Percentiles rank a stretch among this genome's conserved stretches.
Conservation (phyloP, 2,329 filamentous ascomycete genomes). For the Tolypocladium sp. region DNA sequence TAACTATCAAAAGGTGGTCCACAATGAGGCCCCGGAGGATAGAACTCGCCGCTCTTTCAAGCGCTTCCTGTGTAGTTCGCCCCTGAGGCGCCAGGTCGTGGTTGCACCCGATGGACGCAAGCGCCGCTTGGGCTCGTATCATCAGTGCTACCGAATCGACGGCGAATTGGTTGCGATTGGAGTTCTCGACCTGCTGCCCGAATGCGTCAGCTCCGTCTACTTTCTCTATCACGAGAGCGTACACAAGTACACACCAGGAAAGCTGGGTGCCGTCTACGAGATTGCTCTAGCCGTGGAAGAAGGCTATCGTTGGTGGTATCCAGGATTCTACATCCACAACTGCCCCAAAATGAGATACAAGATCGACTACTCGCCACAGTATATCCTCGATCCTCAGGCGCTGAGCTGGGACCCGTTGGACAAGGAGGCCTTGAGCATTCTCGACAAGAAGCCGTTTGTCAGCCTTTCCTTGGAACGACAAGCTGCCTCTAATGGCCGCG, state of each 20-base stretch:
- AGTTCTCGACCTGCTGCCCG: conserved; percentile 67
- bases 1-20: conserved; percentile 67
- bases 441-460: conserved; percentile 49
- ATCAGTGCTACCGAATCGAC: conserved; percentile 75
- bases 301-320: conserved; percentile 71
- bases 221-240: conserved; percentile 74
- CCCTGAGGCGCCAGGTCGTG: conserved; percentile 41
- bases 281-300: conserved; percentile 60
- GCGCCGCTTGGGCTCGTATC: conserved; percentile 60
- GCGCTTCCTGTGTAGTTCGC: conserved; percentile 66
- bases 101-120: conserved; percentile 38
- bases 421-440: conserved; percentile 34
- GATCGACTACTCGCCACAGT: conserved; percentile 66
- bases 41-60: conserved; percentile 55
- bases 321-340: conserved; percentile 71
- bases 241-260: conserved; percentile 61
- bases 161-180: conserved; percentile 67
- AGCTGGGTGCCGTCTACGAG: conserved; percentile 66
- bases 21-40: conserved; percentile 53
- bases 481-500: neutral
- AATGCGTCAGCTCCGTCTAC: conserved; percentile 74
- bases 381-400: conserved; percentile 61
- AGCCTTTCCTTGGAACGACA: conserved; percentile 31
- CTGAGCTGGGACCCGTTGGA: conserved; percentile 54
- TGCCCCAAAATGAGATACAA: conserved; percentile 83